Evolutionary conservation across 2,329 filamentous ascomycete species (phyloP).

Genomic region (Calonectria pseudoreteaudii): DNA sequence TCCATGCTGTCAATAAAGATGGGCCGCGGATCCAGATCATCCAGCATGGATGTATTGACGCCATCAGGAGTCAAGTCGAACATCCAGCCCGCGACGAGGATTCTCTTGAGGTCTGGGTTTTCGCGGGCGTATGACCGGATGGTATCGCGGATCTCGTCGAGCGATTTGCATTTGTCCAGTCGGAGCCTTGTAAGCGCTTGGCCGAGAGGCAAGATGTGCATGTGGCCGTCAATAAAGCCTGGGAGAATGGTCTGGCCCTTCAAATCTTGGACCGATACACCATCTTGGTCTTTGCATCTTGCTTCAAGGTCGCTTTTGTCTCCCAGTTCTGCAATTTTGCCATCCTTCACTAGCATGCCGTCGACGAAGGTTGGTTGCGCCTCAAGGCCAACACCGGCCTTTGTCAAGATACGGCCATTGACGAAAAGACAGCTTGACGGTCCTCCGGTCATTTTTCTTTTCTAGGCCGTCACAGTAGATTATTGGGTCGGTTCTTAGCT

Average conservation of each 20-base stretch:
- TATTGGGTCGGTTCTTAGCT: neutral
- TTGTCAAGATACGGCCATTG: conserved; percentile 19
- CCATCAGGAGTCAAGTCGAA: conserved; percentile 55
- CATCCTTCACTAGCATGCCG: conserved; percentile 18
- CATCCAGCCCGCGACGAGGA: conserved; percentile 58
- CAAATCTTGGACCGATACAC: conserved; percentile 2
- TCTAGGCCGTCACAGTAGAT: neutral
- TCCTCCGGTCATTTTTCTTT: neutral
- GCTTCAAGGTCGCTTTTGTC: neutral
- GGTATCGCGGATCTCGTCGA: conserved; percentile 56
- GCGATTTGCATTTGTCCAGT: conserved; percentile 53
- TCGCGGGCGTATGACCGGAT: conserved; percentile 54
- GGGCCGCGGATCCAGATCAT: conserved; percentile 56
- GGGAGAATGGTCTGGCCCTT: conserved; percentile 50
- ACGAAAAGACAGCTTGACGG: conserved; percentile 4
- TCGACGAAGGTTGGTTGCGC: conserved; percentile 17
- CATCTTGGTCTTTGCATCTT: neutral
- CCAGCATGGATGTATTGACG: conserved; percentile 54
- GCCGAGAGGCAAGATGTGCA: conserved; percentile 60
- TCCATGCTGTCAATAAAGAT: conserved; percentile 59
- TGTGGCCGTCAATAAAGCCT: conserved; percentile 62
- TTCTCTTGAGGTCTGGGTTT: conserved; percentile 51
- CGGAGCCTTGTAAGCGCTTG: conserved; percentile 58
- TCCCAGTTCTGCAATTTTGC: conserved; percentile 11
- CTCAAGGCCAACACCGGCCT: conserved; percentile 4